Percentiles rank a stretch among this genome's conserved stretches.
These are phyloP conservation scores for Hanseniaspora osmophila DNA, from an alignment of 805 yeast genomes.

Conservation along the genomic window DNA sequence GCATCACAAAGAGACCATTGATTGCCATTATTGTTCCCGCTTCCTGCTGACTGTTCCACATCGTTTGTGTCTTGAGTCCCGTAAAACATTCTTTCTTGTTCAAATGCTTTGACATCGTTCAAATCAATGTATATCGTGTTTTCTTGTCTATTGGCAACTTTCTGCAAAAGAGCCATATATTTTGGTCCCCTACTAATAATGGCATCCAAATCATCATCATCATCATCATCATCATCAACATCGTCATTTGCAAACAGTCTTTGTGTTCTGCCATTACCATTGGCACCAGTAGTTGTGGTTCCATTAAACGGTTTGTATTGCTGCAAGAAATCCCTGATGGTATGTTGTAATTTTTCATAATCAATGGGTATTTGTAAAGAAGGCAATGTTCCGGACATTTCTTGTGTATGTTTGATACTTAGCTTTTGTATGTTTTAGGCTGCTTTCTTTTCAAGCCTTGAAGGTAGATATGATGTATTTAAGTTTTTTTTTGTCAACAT, in stretches of 20 bases:
- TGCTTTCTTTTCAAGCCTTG: neutral
- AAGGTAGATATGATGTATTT: too few species aligned
- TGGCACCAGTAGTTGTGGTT: conserved; percentile 1
- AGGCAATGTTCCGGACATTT: conserved; percentile 29
- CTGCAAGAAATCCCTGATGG: conserved; percentile 49
- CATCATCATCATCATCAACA: conserved; percentile 13
- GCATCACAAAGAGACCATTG: conserved; percentile 31
- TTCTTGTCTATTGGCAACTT: conserved; percentile 70
- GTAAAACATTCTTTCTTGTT: conserved; percentile 29
- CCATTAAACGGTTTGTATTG: conserved; percentile 41
- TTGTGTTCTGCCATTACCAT: conserved; percentile 9
- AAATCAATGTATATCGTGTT: conserved; percentile 59
- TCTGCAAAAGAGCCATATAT: conserved; percentile 60
- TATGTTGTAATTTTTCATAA: conserved; percentile 47
- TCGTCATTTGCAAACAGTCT: conserved; percentile 9
- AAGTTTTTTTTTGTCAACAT: neutral
- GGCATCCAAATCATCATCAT: conserved; percentile 18
- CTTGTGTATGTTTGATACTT: neutral
- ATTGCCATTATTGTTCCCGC: neutral
- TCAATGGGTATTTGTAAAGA: conserved; percentile 59
- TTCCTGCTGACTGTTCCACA: conserved; percentile 11
- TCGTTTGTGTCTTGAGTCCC: neutral
- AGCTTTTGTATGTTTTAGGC: neutral
- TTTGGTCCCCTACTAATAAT: conserved; percentile 41
- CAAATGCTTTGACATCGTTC: conserved; percentile 69